These are phyloP conservation scores for Cephaloascus fragrans DNA, from an alignment of 805 yeast genomes.

Conservation along the genomic window DNA sequence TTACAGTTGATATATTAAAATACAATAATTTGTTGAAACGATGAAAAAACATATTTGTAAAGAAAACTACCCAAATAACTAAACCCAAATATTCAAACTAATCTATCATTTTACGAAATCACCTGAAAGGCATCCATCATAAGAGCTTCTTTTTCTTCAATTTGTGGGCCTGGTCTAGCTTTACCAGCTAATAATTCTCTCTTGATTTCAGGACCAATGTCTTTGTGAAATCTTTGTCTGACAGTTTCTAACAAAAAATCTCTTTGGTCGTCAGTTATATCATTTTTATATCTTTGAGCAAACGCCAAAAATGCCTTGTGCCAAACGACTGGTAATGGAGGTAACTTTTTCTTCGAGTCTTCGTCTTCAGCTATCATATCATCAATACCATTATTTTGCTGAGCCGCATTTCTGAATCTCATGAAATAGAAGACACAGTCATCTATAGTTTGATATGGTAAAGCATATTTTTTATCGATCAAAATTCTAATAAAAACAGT, in stretches of 20 bases:
- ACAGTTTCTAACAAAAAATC: slow-evolving; percentile 88
- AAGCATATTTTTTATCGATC: slow-evolving; percentile 89
- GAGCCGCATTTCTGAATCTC: slow-evolving; percentile 67
- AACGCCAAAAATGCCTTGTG: slow-evolving; percentile 91
- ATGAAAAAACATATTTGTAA: background rate
- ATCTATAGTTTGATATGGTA: slow-evolving; percentile 94
- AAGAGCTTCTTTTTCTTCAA: slow-evolving; percentile 13
- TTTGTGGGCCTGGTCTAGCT: slow-evolving; percentile 36
- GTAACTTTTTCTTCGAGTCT: slow-evolving; percentile 25
- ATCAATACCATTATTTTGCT: slow-evolving; percentile 20
- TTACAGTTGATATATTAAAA: background rate
- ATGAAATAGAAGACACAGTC: slow-evolving; percentile 90
- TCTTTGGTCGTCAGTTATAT: slow-evolving; percentile 97
- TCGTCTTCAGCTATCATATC: slow-evolving; percentile 25
- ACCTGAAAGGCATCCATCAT: slow-evolving; percentile 18
- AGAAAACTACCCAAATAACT: background rate
- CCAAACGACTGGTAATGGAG: slow-evolving; percentile 89
- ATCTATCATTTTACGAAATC: background rate
- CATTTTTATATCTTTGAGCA: slow-evolving; percentile 94
- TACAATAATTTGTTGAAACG: background rate
- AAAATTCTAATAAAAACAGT: slow-evolving; percentile 85
- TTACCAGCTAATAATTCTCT: slow-evolving; percentile 86
- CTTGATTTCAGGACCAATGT: slow-evolving; percentile 89
- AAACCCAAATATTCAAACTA: background rate
- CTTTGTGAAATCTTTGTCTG: slow-evolving; percentile 80